Conservation (phyloP, 2,329 filamentous ascomycete genomes). For the Colletotrichum karsti region DNA sequence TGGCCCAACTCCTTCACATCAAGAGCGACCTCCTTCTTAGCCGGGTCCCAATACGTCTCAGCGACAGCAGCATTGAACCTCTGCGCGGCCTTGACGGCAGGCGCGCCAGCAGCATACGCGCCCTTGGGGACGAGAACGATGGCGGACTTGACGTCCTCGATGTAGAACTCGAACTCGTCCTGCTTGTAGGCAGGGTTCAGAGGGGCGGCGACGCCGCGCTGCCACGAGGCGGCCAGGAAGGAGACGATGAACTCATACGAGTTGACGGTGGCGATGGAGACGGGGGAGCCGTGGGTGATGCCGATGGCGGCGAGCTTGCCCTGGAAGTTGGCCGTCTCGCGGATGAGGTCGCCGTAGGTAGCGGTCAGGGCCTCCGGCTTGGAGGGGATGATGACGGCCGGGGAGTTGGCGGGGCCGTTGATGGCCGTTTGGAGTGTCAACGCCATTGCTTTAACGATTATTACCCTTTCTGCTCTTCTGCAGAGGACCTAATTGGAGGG, state of each 20-base stretch:
- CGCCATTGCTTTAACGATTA: constrained; percentile 37
- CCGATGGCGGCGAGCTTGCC: constrained; percentile 79
- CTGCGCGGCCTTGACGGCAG: constrained; percentile 79
- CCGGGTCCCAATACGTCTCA: constrained; percentile 82
- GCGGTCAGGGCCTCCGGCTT: constrained; percentile 69
- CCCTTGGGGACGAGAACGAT: constrained; percentile 80
- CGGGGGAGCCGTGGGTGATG: constrained; percentile 72
- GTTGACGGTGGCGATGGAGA: constrained; percentile 86
- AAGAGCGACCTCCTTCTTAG: constrained; percentile 71
- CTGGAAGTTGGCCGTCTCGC: constrained; percentile 77
- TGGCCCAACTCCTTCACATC: constrained; percentile 82
- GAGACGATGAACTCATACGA: constrained; percentile 89
- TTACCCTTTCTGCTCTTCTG: neutral
- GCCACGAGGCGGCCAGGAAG: constrained; percentile 87
- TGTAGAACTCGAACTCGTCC: constrained; percentile 91
- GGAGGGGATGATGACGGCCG: constrained; percentile 78
- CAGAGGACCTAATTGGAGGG: neutral
- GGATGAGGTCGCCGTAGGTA: constrained; percentile 73
- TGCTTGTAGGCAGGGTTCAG: constrained; percentile 90
- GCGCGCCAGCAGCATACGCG: constrained; percentile 70
- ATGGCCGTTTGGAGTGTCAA: constrained; percentile 61
- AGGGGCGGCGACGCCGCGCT: constrained; percentile 85
- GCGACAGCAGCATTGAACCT: constrained; percentile 87
- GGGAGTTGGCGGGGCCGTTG: constrained; percentile 51
- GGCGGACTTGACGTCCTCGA: constrained; percentile 84